phyloP scores from a whole-genome alignment of 2,329 filamentous ascomycete genomes.

The Chaetothyriales sp. region DNA sequence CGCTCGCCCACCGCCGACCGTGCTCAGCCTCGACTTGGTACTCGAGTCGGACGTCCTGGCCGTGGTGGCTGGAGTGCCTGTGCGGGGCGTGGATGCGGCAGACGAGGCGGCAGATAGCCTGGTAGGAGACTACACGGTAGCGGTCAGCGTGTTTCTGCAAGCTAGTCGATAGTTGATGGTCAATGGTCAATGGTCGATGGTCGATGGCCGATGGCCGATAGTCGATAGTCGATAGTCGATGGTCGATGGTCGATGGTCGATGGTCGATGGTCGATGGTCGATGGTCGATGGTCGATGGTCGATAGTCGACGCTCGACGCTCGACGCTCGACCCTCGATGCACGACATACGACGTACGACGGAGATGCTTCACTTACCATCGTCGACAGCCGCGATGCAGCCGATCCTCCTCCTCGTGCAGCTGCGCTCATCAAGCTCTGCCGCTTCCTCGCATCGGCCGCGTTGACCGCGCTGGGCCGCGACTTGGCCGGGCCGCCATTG shows the following conservation, averaged over 20 bases:
- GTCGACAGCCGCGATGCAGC: constrained; percentile 25
- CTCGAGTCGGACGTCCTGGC: constrained; percentile 29
- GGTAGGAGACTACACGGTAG: constrained; percentile 51
- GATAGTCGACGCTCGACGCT: no score
- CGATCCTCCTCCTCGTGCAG: constrained; percentile 32
- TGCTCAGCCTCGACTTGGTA: constrained; percentile 42
- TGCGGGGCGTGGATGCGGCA: constrained; percentile 48
- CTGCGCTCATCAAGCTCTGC: constrained; percentile 57
- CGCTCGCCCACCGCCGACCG: constrained; percentile 36
- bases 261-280: no score
- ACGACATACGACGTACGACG: no score
- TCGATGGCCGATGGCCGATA: no score
- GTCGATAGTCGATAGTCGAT: no score
- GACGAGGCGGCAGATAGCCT: constrained; percentile 48
- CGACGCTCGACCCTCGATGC: no score
- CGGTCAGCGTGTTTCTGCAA: constrained; percentile 14
- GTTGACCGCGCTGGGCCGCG: constrained; percentile 29
- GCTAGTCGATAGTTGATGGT: background rate
- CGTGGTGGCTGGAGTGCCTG: constrained; percentile 48
- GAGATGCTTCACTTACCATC: constrained; percentile 23
- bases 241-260: no score
- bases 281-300: no score
- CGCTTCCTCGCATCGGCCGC: constrained; percentile 45
- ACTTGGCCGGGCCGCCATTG: constrained; percentile 22
- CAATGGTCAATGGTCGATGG: no score